These are phyloP conservation scores for Rutstroemia sp. DNA, from an alignment of 2,329 filamentous ascomycete species.

Conservation along the genomic window DNA sequence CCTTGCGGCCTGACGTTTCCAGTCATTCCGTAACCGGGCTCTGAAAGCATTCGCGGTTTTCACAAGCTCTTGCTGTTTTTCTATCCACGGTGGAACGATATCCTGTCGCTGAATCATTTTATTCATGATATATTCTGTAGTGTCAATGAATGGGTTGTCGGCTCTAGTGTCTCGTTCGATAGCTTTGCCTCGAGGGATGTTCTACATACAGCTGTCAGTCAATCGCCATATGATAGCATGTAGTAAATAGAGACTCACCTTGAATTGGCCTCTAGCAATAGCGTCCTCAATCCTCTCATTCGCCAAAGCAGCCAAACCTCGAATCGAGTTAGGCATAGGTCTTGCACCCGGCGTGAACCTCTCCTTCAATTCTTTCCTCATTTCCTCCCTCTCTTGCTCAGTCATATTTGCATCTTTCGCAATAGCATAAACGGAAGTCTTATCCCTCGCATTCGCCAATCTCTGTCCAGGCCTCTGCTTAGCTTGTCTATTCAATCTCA, in stretches of 20 bases:
- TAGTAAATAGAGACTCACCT: slow-evolving; percentile 24
- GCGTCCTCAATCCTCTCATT: slow-evolving; percentile 93
- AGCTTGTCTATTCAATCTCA: slow-evolving; percentile 39
- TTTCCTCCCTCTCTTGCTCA: slow-evolving; percentile 64
- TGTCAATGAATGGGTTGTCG: slow-evolving; percentile 85
- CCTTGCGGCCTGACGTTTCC: slow-evolving; percentile 74
- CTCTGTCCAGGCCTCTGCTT: slow-evolving; percentile 38
- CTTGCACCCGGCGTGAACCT: slow-evolving; percentile 69
- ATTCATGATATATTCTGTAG: slow-evolving; percentile 97
- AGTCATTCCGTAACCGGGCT: slow-evolving; percentile 67
- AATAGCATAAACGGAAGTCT: slow-evolving; percentile 46
- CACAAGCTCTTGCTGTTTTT: slow-evolving; percentile 89
- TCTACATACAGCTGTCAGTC: slow-evolving; percentile 30
- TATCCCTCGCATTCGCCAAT: slow-evolving; percentile 49
- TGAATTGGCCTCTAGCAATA: slow-evolving; percentile 84
- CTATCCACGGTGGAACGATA: slow-evolving; percentile 95
- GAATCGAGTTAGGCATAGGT: slow-evolving; percentile 66
- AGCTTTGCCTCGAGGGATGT: slow-evolving; percentile 72
- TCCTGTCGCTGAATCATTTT: slow-evolving; percentile 97
- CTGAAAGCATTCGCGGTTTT: slow-evolving; percentile 65
- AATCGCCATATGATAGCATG: too few species aligned
- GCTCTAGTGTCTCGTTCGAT: slow-evolving; percentile 77
- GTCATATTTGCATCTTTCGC: slow-evolving; percentile 48
- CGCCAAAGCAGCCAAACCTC: slow-evolving; percentile 73
- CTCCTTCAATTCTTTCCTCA: slow-evolving; percentile 69